phyloP scores from a whole-genome alignment of 768 basidiomycete species.

The Suillus tomentosus region DNA sequence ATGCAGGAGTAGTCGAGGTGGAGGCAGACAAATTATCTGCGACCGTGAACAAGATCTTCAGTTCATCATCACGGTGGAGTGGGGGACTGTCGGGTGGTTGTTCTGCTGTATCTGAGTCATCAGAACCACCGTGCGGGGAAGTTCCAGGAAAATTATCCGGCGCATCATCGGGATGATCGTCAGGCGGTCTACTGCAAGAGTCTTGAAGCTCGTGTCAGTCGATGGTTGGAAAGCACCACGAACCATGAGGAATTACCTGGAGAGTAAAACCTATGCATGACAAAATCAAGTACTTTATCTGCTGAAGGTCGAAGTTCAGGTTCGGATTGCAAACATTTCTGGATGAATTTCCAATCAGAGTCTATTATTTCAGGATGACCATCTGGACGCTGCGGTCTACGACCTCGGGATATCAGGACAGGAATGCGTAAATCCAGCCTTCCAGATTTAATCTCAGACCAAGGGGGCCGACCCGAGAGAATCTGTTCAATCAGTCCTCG shows the following conservation, averaged over 20 bases:
- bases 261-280: background rate
- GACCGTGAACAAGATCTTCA: background rate
- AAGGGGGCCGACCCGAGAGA: background rate
- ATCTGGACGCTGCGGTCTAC: background rate
- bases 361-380: background rate
- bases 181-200: background rate
- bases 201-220: background rate
- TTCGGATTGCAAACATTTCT: background rate
- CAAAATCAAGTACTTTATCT: background rate
- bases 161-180: background rate
- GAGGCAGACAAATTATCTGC: background rate
- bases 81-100: background rate
- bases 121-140: background rate
- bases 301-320: background rate
- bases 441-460: background rate
- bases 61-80: background rate
- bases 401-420: background rate
- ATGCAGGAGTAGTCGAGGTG: background rate
- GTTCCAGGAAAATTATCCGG: background rate
- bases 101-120: background rate
- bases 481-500: background rate
- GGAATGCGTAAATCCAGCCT: background rate
- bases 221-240: background rate
- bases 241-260: background rate
- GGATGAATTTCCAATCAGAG: background rate